phyloP scores from a whole-genome alignment of 2,329 filamentous ascomycete species.

The Talaromyces albobiverticillius region DNA sequence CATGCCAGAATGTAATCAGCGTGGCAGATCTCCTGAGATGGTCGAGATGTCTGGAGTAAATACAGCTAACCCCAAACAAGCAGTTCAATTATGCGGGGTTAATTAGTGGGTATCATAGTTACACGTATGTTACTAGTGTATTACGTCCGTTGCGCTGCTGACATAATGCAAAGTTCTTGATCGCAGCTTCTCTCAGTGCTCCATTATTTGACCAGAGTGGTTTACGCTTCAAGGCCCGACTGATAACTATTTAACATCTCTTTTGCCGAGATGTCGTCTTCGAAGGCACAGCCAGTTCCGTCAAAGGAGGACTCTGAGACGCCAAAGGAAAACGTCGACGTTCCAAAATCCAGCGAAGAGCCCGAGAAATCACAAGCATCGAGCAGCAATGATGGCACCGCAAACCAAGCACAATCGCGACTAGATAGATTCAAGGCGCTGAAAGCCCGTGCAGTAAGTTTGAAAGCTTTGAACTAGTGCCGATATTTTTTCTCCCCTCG shows the following conservation, averaged over 20 bases:
- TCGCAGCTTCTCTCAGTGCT: background rate
- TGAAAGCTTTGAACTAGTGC: background rate
- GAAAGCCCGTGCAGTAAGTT: constrained; percentile 67
- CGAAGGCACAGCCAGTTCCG: background rate
- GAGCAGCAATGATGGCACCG: constrained; percentile 15
- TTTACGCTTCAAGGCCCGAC: background rate
- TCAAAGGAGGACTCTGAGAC: background rate
- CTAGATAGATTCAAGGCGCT: constrained; percentile 83
- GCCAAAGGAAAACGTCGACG: background rate
- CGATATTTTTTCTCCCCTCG: background rate
- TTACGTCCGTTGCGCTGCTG: background rate
- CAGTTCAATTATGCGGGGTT: background rate
- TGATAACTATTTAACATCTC: background rate
- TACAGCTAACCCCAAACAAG: background rate
- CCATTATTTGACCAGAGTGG: background rate
- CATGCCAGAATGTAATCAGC: background rate
- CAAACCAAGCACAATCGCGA: constrained; percentile 55
- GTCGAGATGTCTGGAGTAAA: background rate
- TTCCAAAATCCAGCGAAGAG: background rate
- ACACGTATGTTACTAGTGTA: constrained; percentile 1
- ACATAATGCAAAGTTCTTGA: constrained; percentile 9
- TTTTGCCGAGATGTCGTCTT: constrained; percentile 7
- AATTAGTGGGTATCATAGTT: background rate
- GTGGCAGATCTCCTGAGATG: background rate
- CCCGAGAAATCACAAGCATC: constrained; percentile 15